Conservation (phyloP, 2,329 filamentous ascomycete genomes). For the Ophiostoma sp. region DNA sequence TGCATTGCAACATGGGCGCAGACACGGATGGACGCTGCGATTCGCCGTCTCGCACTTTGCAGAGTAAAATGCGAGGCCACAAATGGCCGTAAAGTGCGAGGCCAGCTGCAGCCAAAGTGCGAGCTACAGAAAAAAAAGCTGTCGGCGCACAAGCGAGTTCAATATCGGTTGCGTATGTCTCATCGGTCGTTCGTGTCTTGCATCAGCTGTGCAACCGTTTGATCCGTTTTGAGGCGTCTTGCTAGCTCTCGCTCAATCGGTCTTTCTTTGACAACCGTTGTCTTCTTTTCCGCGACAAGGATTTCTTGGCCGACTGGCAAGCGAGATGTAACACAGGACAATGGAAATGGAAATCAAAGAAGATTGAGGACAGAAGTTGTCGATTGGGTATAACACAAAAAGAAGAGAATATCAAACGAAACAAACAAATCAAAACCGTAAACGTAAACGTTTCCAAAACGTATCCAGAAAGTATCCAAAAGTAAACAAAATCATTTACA, state of each 20-base stretch:
- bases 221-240: not conserved
- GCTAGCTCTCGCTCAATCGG: not conserved
- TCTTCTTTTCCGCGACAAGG: not conserved
- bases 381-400: not conserved
- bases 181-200: not conserved
- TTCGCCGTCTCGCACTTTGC: no score
- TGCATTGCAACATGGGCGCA: no score
- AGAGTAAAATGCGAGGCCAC: no score
- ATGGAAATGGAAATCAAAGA: not conserved
- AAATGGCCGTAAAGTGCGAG: no score
- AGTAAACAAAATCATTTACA: no score
- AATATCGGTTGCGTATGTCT: not conserved
- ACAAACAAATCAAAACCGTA: no score
- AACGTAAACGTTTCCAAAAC: no score
- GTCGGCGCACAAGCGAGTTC: no score
- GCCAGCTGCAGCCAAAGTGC: no score
- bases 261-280: not conserved
- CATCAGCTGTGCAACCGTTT: not conserved
- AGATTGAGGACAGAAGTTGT: not conserved
- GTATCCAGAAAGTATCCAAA: no score
- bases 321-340: not conserved
- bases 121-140: not conserved
- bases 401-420: not conserved
- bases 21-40: no score
- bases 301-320: not conserved